Conservation (phyloP, 2,329 filamentous ascomycete species). For the Fusarium sterilihyphosum region DNA sequence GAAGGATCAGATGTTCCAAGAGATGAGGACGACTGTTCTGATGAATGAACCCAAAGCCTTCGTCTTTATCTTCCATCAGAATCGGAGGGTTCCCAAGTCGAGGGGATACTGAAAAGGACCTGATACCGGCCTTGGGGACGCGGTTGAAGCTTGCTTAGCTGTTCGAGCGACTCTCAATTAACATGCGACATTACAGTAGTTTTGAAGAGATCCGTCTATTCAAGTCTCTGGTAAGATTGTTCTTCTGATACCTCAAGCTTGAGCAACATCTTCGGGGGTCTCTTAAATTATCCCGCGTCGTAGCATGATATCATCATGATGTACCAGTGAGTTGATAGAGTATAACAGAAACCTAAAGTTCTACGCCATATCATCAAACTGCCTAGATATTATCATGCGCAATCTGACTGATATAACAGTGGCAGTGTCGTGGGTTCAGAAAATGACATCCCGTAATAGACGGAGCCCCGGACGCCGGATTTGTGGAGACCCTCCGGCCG, state of each 20-base stretch:
- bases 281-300: neutral
- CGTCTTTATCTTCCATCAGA: constrained; percentile 3
- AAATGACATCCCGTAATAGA: fast-evolving
- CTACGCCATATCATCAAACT: neutral
- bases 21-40: constrained; percentile 56
- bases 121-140: neutral
- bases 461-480: neutral
- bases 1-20: neutral
- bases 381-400: neutral
- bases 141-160: neutral
- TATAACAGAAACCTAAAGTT: neutral
- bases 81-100: neutral
- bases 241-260: neutral
- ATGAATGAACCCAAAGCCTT: constrained; percentile 50
- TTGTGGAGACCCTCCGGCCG: neutral
- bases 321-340: neutral
- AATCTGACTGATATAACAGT: neutral
- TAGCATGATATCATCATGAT: constrained; percentile 21
- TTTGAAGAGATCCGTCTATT: fast-evolving
- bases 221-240: neutral
- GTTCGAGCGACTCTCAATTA: neutral
- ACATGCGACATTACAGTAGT: neutral
- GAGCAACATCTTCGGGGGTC: too few relatives aligned
- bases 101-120: neutral
- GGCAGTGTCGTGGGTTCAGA: neutral